Percentiles rank a stretch among this genome's conserved stretches.
These are phyloP conservation scores for Ajuga reptans DNA, from an alignment of 305 asterid species.

Conservation along the genomic window DNA sequence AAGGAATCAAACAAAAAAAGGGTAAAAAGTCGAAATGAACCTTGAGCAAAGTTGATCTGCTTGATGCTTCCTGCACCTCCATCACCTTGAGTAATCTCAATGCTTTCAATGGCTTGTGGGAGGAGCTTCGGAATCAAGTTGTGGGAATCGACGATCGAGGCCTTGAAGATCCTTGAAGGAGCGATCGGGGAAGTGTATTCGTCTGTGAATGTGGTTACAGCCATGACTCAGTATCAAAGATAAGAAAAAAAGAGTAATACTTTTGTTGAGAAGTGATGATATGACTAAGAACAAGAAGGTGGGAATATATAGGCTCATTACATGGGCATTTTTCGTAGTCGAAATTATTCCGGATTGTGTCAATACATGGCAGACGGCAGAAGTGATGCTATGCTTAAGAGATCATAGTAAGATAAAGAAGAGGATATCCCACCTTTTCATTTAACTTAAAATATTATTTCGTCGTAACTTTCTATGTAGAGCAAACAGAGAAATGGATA, in stretches of 20 bases:
- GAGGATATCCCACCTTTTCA: conserved; percentile 10
- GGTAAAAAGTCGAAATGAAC: neutral
- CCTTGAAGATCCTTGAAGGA: conserved; percentile 35
- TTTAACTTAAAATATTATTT: neutral
- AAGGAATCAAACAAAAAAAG: neutral
- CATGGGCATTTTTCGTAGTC: neutral
- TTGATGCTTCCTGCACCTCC: conserved; percentile 38
- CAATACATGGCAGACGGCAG: conserved; percentile 19
- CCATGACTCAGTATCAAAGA: conserved; percentile 19
- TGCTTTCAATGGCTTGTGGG: conserved; percentile 34
- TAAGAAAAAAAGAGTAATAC: neutral
- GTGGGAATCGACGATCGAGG: conserved; percentile 35
- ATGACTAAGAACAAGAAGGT: neutral
- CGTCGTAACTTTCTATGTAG: neutral
- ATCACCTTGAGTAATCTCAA: conserved; percentile 28
- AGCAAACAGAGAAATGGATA: conserved; percentile 2
- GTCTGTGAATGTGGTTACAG: conserved; percentile 28
- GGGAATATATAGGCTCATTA: conserved; percentile 12
- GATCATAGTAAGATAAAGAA: conserved; percentile 1
- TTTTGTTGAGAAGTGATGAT: neutral
- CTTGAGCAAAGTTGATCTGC: conserved; percentile 36
- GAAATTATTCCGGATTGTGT: conserved; percentile 13
- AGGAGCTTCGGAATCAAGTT: conserved; percentile 38
- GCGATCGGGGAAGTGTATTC: conserved; percentile 29
- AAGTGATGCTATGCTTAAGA: neutral